These are phyloP conservation scores for Fusarium sp. DNA, from an alignment of 2,329 filamentous ascomycete species.

Conservation along the genomic window DNA sequence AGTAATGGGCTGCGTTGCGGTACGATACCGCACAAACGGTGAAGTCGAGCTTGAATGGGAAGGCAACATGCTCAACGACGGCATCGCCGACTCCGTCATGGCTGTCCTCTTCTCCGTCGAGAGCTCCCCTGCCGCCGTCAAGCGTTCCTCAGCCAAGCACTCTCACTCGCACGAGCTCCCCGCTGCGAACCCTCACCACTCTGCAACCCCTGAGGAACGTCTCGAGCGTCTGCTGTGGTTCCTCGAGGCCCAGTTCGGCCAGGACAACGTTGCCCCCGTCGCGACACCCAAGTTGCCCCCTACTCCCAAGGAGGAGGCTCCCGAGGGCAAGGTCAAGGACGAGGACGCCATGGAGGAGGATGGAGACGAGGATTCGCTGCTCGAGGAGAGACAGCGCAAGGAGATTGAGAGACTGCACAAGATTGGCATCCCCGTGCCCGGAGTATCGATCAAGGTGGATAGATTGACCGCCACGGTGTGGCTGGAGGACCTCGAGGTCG, in stretches of 20 bases:
- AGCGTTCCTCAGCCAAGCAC: slow-evolving; percentile 63
- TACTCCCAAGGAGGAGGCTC: slow-evolving; percentile 48
- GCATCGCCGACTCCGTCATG: slow-evolving; percentile 97
- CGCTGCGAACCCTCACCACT: slow-evolving; percentile 75
- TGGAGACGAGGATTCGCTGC: slow-evolving; percentile 53
- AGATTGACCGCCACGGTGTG: slow-evolving; percentile 89
- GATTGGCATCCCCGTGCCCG: slow-evolving; percentile 90
- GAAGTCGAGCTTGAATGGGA: slow-evolving; percentile 96
- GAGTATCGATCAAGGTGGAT: slow-evolving; percentile 86
- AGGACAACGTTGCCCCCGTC: slow-evolving; percentile 83
- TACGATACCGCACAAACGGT: slow-evolving; percentile 80
- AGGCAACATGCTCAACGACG: slow-evolving; percentile 96
- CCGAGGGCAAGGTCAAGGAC: slow-evolving; percentile 46
- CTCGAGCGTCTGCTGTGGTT: slow-evolving; percentile 92
- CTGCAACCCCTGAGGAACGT: slow-evolving; percentile 77
- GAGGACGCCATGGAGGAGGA: slow-evolving; percentile 52
- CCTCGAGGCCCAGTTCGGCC: slow-evolving; percentile 94
- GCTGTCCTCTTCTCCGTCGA: slow-evolving; percentile 92
- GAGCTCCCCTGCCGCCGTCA: slow-evolving; percentile 93
- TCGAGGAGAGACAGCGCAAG: slow-evolving; percentile 67
- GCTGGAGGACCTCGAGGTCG: slow-evolving; percentile 91
- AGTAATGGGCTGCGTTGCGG: slow-evolving; percentile 90
- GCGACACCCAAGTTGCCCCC: slow-evolving; percentile 67
- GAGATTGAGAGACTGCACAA: slow-evolving; percentile 84
- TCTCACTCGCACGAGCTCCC: slow-evolving; percentile 56